Evolutionary conservation across 2,329 filamentous ascomycete species (phyloP).

Genomic region (Penicillium sp.): DNA sequence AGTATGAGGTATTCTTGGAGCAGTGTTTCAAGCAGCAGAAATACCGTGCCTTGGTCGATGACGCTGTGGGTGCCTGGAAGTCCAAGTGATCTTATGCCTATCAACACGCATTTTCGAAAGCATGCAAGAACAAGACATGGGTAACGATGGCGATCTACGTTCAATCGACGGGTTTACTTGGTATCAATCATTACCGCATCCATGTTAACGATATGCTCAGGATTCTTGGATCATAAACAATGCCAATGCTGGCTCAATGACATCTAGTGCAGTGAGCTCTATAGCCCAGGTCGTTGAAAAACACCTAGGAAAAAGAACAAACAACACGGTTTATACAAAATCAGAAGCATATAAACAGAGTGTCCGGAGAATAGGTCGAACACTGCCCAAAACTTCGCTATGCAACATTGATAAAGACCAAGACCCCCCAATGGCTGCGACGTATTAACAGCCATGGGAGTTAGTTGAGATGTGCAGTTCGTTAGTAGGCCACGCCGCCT

Average conservation of each 20-base stretch:
- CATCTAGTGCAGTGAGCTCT: background rate
- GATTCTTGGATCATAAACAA: background rate
- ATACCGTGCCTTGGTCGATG: conserved; percentile 76
- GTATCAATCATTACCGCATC: conserved; percentile 8
- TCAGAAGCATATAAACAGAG: background rate
- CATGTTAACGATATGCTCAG: background rate
- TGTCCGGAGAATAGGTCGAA: background rate
- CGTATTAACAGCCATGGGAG: background rate
- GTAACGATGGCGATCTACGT: background rate
- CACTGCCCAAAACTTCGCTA: background rate
- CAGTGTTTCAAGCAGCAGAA: conserved; percentile 81
- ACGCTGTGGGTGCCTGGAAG: conserved; percentile 48
- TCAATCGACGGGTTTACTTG: background rate
- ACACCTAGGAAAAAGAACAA: background rate
- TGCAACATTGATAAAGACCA: conserved; percentile 1
- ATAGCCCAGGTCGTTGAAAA: background rate
- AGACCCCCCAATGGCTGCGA: background rate
- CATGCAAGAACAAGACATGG: background rate
- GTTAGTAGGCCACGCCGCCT: conserved; percentile 38
- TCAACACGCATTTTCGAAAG: background rate
- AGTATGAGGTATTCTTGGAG: conserved; percentile 94
- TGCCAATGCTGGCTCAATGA: background rate
- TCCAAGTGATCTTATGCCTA: background rate
- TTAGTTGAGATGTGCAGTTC: conserved; percentile 3
- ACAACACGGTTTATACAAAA: background rate